A percentile compares a stretch with the other conserved stretches of the same genome.
Conservation (phyloP, 2,329 filamentous ascomycete genomes). For the Pochonia chlamydosporia region DNA sequence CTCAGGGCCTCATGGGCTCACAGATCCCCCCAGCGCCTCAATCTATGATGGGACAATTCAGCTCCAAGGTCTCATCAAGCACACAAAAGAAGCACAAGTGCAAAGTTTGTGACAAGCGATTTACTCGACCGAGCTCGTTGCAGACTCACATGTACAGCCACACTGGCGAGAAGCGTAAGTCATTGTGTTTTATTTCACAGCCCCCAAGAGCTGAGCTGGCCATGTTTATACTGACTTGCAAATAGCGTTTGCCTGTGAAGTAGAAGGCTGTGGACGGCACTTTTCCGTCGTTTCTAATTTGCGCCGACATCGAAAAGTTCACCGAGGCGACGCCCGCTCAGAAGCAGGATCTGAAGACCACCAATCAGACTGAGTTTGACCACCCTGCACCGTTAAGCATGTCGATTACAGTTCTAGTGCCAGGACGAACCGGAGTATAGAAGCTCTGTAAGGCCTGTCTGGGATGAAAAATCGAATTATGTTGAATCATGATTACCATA, state of each 20-base stretch:
- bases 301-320: slow-evolving; percentile 90
- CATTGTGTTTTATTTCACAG: background rate
- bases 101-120: slow-evolving; percentile 97
- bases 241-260: slow-evolving; percentile 85
- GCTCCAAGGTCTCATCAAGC: slow-evolving; percentile 90
- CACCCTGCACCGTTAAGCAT: slow-evolving; percentile 8
- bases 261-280: slow-evolving; percentile 89
- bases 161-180: slow-evolving; percentile 95
- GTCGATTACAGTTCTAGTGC: slow-evolving; percentile 1
- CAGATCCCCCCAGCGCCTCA: slow-evolving; percentile 76
- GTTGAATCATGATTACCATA: background rate
- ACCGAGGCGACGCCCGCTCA: slow-evolving; percentile 63
- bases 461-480: slow-evolving; percentile 2
- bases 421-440: slow-evolving; percentile 10
- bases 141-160: slow-evolving; percentile 99
- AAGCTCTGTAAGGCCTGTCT: slow-evolving; percentile 8
- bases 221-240: background rate
- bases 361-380: slow-evolving; percentile 45
- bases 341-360: slow-evolving; percentile 60
- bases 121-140: slow-evolving; percentile 87
- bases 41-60: slow-evolving; percentile 99
- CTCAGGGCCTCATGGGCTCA: slow-evolving; percentile 56
- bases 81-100: slow-evolving; percentile 99
- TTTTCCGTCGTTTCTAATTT: slow-evolving; percentile 98
- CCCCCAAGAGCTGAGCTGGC: too few relatives aligned